Percentiles rank a stretch among this genome's conserved stretches.
Evolutionary conservation across 441 rosid species (phyloP).

Genomic region (Pelargonium cotyledonis): DNA sequence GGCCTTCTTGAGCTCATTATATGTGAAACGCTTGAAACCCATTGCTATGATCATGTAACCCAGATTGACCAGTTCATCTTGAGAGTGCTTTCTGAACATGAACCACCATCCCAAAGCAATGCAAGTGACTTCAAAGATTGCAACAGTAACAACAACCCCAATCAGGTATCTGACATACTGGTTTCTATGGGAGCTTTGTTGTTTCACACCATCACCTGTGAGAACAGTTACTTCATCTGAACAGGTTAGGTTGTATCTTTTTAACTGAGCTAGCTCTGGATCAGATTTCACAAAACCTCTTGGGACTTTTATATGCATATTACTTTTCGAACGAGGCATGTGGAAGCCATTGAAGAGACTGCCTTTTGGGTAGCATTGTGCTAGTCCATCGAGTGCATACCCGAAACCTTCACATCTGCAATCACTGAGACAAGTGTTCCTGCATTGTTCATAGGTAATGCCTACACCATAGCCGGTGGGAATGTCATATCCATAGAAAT

Average conservation of each 20-base stretch:
- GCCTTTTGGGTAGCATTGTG: constrained; percentile 19
- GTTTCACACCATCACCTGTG: neutral
- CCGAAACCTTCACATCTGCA: constrained; percentile 28
- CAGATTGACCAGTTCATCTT: constrained; percentile 15
- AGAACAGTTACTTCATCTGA: constrained; percentile 14
- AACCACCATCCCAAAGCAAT: constrained; percentile 21
- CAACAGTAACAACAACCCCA: constrained; percentile 15
- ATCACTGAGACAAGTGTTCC: constrained; percentile 20
- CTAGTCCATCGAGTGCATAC: constrained; percentile 18
- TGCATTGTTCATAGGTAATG: constrained; percentile 17
- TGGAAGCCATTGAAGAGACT: constrained; percentile 16
- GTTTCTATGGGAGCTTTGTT: constrained; percentile 7
- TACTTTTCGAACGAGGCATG: constrained; percentile 3
- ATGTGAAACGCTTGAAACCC: constrained; percentile 26
- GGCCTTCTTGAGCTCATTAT: constrained; percentile 22
- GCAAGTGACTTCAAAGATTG: constrained; percentile 13
- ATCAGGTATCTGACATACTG: constrained; percentile 18
- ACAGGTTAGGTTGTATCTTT: constrained; percentile 11
- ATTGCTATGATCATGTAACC: constrained; percentile 20
- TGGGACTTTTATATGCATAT: constrained; percentile 23
- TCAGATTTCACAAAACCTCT: constrained; percentile 8
- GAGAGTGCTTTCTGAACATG: constrained; percentile 16
- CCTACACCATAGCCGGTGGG: neutral
- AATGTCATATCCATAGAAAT: constrained; percentile 25
- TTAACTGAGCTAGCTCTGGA: neutral